phyloP scores from a whole-genome alignment of 2,329 filamentous ascomycete genomes.

The Corynespora cassiicola region DNA sequence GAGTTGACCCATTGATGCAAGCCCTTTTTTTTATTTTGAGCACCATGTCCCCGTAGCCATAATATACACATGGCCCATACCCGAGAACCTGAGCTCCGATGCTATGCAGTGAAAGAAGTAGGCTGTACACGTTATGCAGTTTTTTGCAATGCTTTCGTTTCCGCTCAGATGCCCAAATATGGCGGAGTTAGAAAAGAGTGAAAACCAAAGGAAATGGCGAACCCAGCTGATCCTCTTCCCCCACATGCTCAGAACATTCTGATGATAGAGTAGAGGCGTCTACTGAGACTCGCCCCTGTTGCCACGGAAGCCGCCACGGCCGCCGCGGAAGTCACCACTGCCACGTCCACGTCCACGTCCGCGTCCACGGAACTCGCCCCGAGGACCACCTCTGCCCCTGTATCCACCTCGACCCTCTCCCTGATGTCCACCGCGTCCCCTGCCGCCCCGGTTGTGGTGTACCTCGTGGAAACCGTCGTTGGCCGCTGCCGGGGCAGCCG shows the following conservation, averaged over 20 bases:
- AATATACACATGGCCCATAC: constrained; percentile 39
- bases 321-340: constrained; percentile 51
- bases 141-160: constrained; percentile 30
- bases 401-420: constrained; percentile 59
- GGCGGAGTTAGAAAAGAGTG: constrained; percentile 17
- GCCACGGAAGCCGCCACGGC: constrained; percentile 47
- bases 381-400: constrained; percentile 54
- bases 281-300: constrained; percentile 34
- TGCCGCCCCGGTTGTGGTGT: constrained; percentile 50
- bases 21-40: constrained; percentile 27
- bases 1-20: constrained; percentile 26
- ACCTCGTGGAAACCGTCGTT: constrained; percentile 78
- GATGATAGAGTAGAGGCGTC: background rate
- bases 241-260: constrained; percentile 18
- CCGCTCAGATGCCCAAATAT: constrained; percentile 33
- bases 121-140: constrained; percentile 33
- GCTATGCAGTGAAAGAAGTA: constrained; percentile 46
- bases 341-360: constrained; percentile 49
- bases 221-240: constrained; percentile 21
- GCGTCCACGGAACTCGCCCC: constrained; percentile 43
- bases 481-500: constrained; percentile 42
- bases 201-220: constrained; percentile 14
- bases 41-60: constrained; percentile 31
- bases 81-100: constrained; percentile 42
- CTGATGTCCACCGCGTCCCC: constrained; percentile 55